Conservation (phyloP, 371 early-diverging fungal genomes). For the Blakeslea trispora region DNA sequence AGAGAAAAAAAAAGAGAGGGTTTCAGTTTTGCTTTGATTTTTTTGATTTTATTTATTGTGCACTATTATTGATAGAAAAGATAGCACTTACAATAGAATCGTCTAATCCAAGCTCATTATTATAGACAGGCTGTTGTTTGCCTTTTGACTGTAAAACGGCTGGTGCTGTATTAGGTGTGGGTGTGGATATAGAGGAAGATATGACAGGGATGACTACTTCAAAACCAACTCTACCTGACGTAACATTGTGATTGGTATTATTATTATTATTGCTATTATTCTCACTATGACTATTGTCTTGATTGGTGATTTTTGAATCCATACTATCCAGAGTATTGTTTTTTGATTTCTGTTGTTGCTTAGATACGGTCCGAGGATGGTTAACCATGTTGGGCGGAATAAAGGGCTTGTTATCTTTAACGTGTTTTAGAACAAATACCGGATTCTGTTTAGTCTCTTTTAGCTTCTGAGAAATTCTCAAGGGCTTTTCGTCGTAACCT, state of each 20-base stretch:
- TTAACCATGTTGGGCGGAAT: slow-evolving; percentile 35
- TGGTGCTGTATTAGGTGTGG: slow-evolving; percentile 21
- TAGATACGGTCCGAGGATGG: slow-evolving; percentile 17
- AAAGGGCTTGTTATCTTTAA: slow-evolving; percentile 64
- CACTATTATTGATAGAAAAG: slow-evolving; percentile 38
- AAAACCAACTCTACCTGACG: slow-evolving; percentile 41
- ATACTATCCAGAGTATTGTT: too few species aligned
- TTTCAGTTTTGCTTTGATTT: not conserved
- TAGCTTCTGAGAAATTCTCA: slow-evolving; percentile 76
- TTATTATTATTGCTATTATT: slow-evolving; percentile 20
- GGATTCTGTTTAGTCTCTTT: slow-evolving; percentile 77
- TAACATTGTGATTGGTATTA: slow-evolving; percentile 32
- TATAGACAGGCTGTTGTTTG: slow-evolving; percentile 29
- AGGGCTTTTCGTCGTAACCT: slow-evolving; percentile 81
- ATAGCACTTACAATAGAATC: slow-evolving; percentile 51
- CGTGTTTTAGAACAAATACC: slow-evolving; percentile 77
- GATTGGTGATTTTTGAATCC: slow-evolving; percentile 1
- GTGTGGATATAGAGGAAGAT: slow-evolving; percentile 45
- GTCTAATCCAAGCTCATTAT: slow-evolving; percentile 49
- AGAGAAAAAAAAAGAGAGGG: slow-evolving; percentile 8
- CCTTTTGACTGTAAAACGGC: not conserved
- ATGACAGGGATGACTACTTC: slow-evolving; percentile 50
- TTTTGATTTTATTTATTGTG: slow-evolving; percentile 12
- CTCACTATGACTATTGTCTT: too few species aligned
- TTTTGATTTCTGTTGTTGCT: slow-evolving; percentile 4